Evolutionary conservation across 345 rosid genomes (phyloP), one percentile per base, ranked within the genome.

Genomic region (Pseudoturritis turrita): DNA sequence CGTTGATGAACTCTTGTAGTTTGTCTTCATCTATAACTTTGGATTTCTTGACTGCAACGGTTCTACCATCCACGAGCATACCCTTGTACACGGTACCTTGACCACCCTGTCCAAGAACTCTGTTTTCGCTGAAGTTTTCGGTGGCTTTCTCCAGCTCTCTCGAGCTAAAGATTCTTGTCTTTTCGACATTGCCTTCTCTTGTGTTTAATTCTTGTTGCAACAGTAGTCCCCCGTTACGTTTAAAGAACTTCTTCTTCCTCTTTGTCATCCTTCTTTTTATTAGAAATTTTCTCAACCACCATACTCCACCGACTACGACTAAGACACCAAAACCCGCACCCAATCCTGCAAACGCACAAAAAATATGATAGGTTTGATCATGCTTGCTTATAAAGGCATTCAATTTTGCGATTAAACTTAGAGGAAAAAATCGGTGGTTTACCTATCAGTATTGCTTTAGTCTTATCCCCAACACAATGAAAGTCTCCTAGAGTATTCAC

Each of bases 41-140:
- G 0, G 83, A 77, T 47, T 79, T 84, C 65, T 84, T 84, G 14
- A 81, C 74, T 2, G 87, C 85, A 21, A 81, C 75, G 0, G 54
- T 17, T 12, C 10, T 74, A 18, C 67, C 66, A 21, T 79, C 79
- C 7, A 33, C 36, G 10, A 33, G 36, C 36, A 33, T 33, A 33
- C 10, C 10, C 10, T 33, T 33, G 36, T 33, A 83, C 21, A 83
- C 86, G 0, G 68, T 81, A 1, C 83, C 81, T 1, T 62, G 76
- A 1, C 86, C 81, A 7, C 86, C 82, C 9, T 65, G 68, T 21
- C 83, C 83, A 2, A 80, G 25, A 13, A 83, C 21, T 47, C 51
- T 55, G 8, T 57, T 71, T 57, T 65, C 77, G 45, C 55, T 46
- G 12, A 62, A 80, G 71, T 79, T 77, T 50, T 79, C 49, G 0